These are phyloP conservation scores for Boechera retrofracta DNA, from an alignment of 345 rosid genomes.

Conservation along the genomic window DNA sequence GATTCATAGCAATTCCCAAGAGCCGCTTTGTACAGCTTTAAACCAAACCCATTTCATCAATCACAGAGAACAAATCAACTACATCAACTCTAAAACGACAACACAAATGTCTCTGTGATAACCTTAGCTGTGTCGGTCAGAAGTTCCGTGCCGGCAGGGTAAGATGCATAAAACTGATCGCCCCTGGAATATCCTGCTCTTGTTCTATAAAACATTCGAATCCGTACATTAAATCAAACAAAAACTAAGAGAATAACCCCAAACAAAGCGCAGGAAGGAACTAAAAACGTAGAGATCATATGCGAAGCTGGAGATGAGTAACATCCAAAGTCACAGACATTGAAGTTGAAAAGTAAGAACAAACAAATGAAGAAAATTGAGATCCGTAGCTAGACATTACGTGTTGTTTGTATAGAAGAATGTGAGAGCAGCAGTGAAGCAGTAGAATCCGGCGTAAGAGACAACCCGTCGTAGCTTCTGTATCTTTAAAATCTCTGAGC, in stretches of 20 bases:
- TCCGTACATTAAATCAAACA: conserved; percentile 1
- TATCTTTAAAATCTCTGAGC: conserved; percentile 68
- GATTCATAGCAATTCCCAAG: conserved; percentile 84
- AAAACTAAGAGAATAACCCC: conserved; percentile 1
- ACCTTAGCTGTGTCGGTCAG: conserved; percentile 82
- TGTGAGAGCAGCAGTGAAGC: conserved; percentile 62
- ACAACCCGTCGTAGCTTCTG: conserved; percentile 80
- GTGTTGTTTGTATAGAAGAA: conserved; percentile 84
- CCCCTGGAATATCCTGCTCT: conserved; percentile 90
- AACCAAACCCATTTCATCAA: conserved; percentile 30
- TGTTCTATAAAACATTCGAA: conserved; percentile 57
- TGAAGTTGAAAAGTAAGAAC: background rate
- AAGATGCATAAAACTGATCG: conserved; percentile 89
- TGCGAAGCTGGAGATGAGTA: too few species aligned
- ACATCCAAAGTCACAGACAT: background rate
- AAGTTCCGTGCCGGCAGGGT: conserved; percentile 95
- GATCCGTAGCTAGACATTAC: conserved; percentile 49
- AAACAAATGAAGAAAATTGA: background rate
- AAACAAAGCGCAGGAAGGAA: background rate
- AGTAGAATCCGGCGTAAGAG: conserved; percentile 75
- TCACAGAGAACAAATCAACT: conserved; percentile 9
- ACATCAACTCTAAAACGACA: background rate
- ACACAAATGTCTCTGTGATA: background rate
- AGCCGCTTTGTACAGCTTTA: conserved; percentile 84
- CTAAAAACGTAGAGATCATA: background rate